A percentile compares a stretch with the other conserved stretches of the same genome.
Conservation (phyloP, 2,329 filamentous ascomycete species). For the Trichoderma koningii region DNA sequence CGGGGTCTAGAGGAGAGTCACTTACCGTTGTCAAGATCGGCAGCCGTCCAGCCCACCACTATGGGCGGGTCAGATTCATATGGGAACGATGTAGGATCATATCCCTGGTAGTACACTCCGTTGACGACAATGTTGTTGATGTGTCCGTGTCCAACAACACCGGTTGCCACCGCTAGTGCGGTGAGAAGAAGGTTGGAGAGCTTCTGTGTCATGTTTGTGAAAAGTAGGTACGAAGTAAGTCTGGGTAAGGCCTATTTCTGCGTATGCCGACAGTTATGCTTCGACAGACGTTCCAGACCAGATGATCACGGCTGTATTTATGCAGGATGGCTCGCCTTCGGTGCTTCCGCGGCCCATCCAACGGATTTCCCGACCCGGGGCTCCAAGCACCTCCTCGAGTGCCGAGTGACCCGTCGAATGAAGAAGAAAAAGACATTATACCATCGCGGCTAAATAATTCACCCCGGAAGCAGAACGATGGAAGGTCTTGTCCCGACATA, state of each 20-base stretch:
- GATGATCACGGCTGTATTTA: constrained; percentile 24
- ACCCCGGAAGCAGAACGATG: constrained; percentile 7
- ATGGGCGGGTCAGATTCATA: constrained; percentile 43
- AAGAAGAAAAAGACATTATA: neutral
- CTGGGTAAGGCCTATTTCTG: neutral
- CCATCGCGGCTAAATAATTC: constrained; percentile 23
- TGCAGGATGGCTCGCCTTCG: constrained; percentile 6
- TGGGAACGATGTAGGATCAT: constrained; percentile 42
- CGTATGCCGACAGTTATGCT: neutral
- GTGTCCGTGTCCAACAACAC: constrained; percentile 40
- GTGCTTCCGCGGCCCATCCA: neutral
- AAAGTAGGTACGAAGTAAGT: neutral
- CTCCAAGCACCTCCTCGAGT: neutral
- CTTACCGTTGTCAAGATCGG: constrained; percentile 44
- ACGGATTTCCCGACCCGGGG: neutral
- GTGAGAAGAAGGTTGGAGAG: constrained; percentile 9
- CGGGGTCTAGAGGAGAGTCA: neutral
- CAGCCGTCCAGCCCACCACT: constrained; percentile 46
- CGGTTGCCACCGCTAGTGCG: constrained; percentile 16
- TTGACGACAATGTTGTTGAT: constrained; percentile 48
- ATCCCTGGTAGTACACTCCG: constrained; percentile 46
- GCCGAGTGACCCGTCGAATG: neutral
- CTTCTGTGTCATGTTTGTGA: constrained; percentile 20
- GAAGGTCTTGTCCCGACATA: constrained; percentile 17
- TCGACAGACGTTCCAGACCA: neutral